phyloP scores from a whole-genome alignment of 2,329 filamentous ascomycete species.

The Raffaelea deltoideospora region DNA sequence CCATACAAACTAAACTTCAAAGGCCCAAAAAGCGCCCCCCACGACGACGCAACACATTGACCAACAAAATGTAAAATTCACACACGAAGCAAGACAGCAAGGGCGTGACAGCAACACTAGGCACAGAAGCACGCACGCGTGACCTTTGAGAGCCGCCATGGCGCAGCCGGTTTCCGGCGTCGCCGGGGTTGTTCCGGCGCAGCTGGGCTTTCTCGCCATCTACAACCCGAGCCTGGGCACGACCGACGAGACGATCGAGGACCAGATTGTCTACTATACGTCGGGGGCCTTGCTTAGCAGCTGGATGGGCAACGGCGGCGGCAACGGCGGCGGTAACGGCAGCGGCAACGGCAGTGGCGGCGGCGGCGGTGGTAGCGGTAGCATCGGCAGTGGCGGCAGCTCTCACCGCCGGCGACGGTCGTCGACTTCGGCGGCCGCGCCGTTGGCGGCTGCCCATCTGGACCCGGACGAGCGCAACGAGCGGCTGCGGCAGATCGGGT shows the following conservation, averaged over 20 bases:
- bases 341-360: not conserved
- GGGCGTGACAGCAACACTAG: too few species aligned
- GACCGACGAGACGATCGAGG: slow-evolving; percentile 53
- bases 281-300: slow-evolving; percentile 26
- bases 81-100: too few species aligned
- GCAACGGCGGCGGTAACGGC: slow-evolving; percentile 15
- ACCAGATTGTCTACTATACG: slow-evolving; percentile 90
- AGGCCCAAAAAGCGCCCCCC: too few species aligned
- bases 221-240: slow-evolving; percentile 59
- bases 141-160: too few species aligned
- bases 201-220: slow-evolving; percentile 80
- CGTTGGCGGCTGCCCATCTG: slow-evolving; percentile 25
- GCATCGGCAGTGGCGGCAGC: slow-evolving; percentile 22
- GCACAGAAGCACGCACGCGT: too few species aligned
- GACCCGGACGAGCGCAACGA: slow-evolving; percentile 63
- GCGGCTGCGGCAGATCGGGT: slow-evolving; percentile 77
- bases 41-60: too few species aligned
- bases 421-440: not conserved
- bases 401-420: slow-evolving; percentile 18
- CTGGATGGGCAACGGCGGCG: slow-evolving; percentile 1
- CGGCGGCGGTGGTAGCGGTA: slow-evolving; percentile 17
- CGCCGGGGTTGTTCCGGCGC: slow-evolving; percentile 45
- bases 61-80: too few species aligned
- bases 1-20: too few species aligned
- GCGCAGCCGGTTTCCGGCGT: too few species aligned